Conservation (phyloP, 345 rosid species). For the Zanthoxylum bungeanum region DNA sequence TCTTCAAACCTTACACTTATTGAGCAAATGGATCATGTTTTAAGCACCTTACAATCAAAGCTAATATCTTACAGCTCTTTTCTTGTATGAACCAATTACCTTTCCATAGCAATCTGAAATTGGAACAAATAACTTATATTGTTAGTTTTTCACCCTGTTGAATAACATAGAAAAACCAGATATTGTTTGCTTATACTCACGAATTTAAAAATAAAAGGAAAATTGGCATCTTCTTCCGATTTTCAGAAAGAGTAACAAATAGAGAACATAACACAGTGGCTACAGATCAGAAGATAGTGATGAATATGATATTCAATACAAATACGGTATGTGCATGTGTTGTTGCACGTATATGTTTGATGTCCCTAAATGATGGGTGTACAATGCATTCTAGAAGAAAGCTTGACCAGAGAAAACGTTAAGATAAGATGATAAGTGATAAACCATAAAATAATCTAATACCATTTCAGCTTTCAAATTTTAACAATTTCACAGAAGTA, state of each 20-base stretch:
- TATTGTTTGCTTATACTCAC: too few species aligned
- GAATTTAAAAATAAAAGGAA: too few species aligned
- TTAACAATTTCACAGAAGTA: slow-evolving; percentile 19
- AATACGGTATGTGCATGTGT: too few species aligned
- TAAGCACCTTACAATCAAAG: slow-evolving; percentile 73
- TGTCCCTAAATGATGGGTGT: background rate
- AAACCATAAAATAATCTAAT: background rate
- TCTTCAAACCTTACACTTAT: slow-evolving; percentile 14
- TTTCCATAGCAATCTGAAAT: slow-evolving; percentile 86
- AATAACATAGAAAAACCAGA: slow-evolving; percentile 6
- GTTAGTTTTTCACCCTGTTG: slow-evolving; percentile 25
- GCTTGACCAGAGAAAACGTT: background rate
- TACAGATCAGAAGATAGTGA: background rate
- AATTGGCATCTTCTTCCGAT: background rate
- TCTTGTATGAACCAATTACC: slow-evolving; percentile 97
- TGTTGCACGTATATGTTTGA: background rate
- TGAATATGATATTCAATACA: too few species aligned
- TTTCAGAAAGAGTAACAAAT: background rate
- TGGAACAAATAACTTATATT: slow-evolving; percentile 14
- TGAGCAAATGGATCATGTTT: slow-evolving; percentile 11
- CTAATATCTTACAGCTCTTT: slow-evolving; percentile 93
- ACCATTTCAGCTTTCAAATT: background rate
- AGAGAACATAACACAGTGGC: background rate
- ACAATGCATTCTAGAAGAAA: background rate
- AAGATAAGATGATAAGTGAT: background rate